Evolutionary conservation across 257 asterid species (phyloP), one percentile per base, ranked within the genome.

Genomic region (Euphrasia confusa): DNA sequence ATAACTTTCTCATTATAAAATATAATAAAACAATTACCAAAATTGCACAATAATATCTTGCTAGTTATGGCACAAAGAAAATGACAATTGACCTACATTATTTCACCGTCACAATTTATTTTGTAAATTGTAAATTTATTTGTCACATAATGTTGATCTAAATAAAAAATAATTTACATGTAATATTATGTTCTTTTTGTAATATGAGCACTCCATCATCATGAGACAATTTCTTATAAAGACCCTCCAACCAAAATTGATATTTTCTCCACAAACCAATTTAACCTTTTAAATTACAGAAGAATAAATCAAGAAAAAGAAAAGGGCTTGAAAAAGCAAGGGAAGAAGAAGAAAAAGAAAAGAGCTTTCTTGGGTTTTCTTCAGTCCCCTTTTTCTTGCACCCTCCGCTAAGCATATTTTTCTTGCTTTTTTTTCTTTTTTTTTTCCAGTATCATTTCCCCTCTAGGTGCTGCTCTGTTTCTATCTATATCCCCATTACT

Each of bases 361-460:
- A 44, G n/a, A 44, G 7, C n/a, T 10, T 49, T 75, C 75, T 77
- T 76, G 74, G 28, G 64, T 68, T 65, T 65, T 65, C 73, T 67
- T 53, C 72, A 39, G 67, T 71, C 42, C 79, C 72, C 82, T 70
- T 72, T 86, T 79, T 2, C 89, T 80, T 85, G 81, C 71, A 21
- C 69, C 77, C 76, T 69, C 72, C 77, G 83, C 82, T 70, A 78
- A 84, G 93, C 88, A 88, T 85, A 88, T 83, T 74, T 70, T 54
- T 68, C 75, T 11, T 21, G 73, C 72, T 78, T 50, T 50, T 7
- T 18, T 50, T 3, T 17, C 26, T 5, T 30, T 30, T 30, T 30
- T 30, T 30, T 30, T 72, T 9, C 72, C 75, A 75, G 17, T 2
- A 28, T 18, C 26, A 18, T 53, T 18, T 54, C 11, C 18, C 58